Percentiles rank a stretch among this genome's conserved stretches.
Conservation (phyloP, 169 alveolate genomes). For the Cryptosporidium sp. region DNA sequence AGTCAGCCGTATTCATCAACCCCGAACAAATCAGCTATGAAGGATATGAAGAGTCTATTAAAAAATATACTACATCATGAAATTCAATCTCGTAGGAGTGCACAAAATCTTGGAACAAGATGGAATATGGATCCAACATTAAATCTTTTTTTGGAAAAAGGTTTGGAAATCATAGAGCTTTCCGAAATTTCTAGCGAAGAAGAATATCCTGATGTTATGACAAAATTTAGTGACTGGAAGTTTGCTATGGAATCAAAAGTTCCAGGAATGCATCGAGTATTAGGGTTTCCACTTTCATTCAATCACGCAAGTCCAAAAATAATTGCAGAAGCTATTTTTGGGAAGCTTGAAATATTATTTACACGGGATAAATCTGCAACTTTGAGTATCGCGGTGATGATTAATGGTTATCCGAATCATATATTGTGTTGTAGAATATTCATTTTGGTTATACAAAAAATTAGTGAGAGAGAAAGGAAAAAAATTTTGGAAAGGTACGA, state of each 20-base stretch:
- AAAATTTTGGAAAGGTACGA: slow-evolving; percentile 47
- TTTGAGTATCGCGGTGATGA: slow-evolving; percentile 28
- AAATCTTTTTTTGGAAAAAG: slow-evolving; percentile 81
- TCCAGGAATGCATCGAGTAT: slow-evolving; percentile 83
- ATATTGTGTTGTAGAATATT: slow-evolving; percentile 46
- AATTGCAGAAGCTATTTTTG: slow-evolving; percentile 33
- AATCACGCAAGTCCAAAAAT: slow-evolving; percentile 62
- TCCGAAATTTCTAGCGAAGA: slow-evolving; percentile 82
- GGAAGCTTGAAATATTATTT: slow-evolving; percentile 46
- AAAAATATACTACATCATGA: slow-evolving; percentile 52
- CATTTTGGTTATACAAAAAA: slow-evolving; percentile 50
- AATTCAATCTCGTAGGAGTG: slow-evolving; percentile 79
- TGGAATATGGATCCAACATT: slow-evolving; percentile 85
- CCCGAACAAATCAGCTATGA: slow-evolving; percentile 13
- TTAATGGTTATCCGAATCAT: slow-evolving; percentile 59
- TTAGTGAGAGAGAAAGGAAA: slow-evolving; percentile 63
- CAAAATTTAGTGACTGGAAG: slow-evolving; percentile 86
- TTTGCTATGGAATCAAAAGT: slow-evolving; percentile 82
- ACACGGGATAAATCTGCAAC: slow-evolving; percentile 67
- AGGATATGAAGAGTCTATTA: slow-evolving; percentile 19
- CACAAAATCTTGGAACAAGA: slow-evolving; percentile 86
- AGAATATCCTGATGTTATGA: slow-evolving; percentile 78
- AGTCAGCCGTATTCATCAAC: slow-evolving; percentile 43
- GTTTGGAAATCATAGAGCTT: slow-evolving; percentile 82
- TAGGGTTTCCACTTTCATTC: slow-evolving; percentile 72